Percentiles rank a stretch among this genome's conserved stretches.
phyloP scores from a whole-genome alignment of 1,284 basidiomycete genomes.

The Rhodotorula sp. region DNA sequence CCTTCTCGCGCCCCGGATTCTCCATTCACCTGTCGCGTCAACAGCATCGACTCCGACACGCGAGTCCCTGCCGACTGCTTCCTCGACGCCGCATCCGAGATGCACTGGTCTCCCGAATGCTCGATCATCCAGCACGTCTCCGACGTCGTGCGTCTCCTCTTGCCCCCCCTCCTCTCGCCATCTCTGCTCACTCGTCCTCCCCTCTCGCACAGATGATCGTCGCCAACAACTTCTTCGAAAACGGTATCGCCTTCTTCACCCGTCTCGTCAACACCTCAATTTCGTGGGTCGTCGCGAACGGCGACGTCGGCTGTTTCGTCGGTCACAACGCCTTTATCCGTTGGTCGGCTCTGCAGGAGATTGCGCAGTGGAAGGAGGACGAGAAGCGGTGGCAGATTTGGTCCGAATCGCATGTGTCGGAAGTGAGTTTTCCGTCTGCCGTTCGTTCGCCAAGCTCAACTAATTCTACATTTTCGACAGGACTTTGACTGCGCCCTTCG shows the following conservation, averaged over 20 bases:
- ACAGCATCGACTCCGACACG: constrained; percentile 64
- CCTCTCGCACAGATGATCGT: constrained; percentile 12
- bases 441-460: neutral
- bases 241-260: constrained; percentile 72
- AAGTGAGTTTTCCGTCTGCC: neutral
- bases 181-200: neutral
- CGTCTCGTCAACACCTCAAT: constrained; percentile 11
- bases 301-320: constrained; percentile 64
- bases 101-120: constrained; percentile 70
- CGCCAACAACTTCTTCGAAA: constrained; percentile 68
- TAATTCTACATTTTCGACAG: constrained; percentile 40
- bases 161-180: neutral
- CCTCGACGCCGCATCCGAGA: constrained; percentile 75
- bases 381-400: constrained; percentile 61
- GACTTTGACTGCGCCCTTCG: constrained; percentile 58
- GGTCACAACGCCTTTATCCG: constrained; percentile 84
- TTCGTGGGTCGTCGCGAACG: constrained; percentile 18
- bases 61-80: constrained; percentile 81
- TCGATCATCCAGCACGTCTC: constrained; percentile 81
- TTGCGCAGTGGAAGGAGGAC: constrained; percentile 52
- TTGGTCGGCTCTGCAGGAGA: constrained; percentile 71
- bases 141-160: constrained; percentile 41
- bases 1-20: neutral
- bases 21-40: neutral
- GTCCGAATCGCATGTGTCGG: constrained; percentile 73